phyloP scores from a whole-genome alignment of 2,329 filamentous ascomycete species.

The Pseudocercospora ulei region DNA sequence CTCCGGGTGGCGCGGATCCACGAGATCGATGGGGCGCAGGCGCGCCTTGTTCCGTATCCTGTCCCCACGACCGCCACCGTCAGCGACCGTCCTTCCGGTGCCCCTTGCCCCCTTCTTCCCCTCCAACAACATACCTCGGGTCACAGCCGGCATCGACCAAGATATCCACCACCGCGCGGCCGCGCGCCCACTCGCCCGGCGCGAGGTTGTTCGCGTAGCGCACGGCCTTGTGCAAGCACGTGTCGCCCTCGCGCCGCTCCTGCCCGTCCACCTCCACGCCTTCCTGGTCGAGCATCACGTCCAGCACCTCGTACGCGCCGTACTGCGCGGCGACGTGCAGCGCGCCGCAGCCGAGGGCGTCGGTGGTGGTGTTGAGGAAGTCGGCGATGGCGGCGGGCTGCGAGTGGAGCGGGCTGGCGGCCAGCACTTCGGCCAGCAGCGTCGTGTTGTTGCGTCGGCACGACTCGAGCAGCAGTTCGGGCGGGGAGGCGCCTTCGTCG shows the following conservation, averaged over 20 bases:
- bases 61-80: slow-evolving; percentile 8
- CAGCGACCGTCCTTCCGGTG: background rate
- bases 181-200: slow-evolving; percentile 54
- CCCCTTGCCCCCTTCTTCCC: background rate
- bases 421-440: slow-evolving; percentile 66
- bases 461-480: slow-evolving; percentile 82
- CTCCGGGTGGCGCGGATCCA: slow-evolving; percentile 58
- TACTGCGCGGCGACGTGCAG: slow-evolving; percentile 79
- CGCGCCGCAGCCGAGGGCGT: slow-evolving; percentile 76
- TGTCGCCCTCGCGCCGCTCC: slow-evolving; percentile 62
- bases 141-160: slow-evolving; percentile 70
- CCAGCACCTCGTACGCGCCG: slow-evolving; percentile 79
- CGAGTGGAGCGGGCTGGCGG: slow-evolving; percentile 40
- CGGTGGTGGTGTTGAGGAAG: slow-evolving; percentile 76
- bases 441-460: slow-evolving; percentile 88
- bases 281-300: slow-evolving; percentile 71
- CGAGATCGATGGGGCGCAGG: slow-evolving; percentile 60
- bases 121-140: slow-evolving; percentile 38
- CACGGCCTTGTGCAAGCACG: slow-evolving; percentile 68
- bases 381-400: slow-evolving; percentile 55
- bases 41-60: slow-evolving; percentile 61
- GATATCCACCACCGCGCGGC: slow-evolving; percentile 61
- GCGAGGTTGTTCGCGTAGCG: slow-evolving; percentile 63
- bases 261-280: slow-evolving; percentile 75
- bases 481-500: slow-evolving; percentile 66